A percentile compares a stretch with the other conserved stretches of the same genome.
Evolutionary conservation across 2,329 filamentous ascomycete species (phyloP).

Genomic region (Chrysosporium keratinophilum): DNA sequence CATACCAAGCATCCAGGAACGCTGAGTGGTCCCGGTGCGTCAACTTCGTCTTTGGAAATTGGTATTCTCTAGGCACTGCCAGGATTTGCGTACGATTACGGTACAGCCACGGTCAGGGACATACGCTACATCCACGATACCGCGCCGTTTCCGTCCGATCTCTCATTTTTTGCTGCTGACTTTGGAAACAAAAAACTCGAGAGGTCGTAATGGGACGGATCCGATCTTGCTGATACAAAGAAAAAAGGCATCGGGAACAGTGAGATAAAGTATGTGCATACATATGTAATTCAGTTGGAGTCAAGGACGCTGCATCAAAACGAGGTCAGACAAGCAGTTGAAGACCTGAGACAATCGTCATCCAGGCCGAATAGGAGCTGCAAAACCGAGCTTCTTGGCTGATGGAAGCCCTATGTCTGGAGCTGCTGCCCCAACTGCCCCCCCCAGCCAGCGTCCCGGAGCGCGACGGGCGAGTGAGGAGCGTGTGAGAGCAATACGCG

Average conservation of each 20-base stretch:
- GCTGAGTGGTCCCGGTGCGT: conserved; percentile 1
- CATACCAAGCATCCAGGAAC: not conserved
- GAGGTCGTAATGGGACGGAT: not conserved
- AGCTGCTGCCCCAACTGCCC: too few relatives aligned
- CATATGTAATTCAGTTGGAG: not conserved
- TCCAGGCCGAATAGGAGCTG: conserved; percentile 2
- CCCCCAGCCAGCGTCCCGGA: not conserved
- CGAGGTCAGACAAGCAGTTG: not conserved
- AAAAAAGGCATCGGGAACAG: not conserved
- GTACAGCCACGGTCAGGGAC: not conserved
- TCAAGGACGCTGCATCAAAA: not conserved
- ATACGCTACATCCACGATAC: not conserved
- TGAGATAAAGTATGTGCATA: not conserved
- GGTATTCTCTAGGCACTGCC: not conserved
- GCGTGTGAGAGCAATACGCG: not conserved
- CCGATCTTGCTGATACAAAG: not conserved
- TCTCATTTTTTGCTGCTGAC: not conserved
- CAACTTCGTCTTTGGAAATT: conserved; percentile 1
- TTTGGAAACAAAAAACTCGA: not conserved
- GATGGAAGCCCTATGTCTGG: not conserved
- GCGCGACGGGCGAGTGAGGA: not conserved
- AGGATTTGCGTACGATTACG: not conserved
- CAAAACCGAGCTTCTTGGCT: not conserved
- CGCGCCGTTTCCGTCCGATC: conserved; percentile 4
- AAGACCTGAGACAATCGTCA: conserved; percentile 7